Evolutionary conservation across 345 rosid genomes (phyloP), one percentile per base, ranked within the genome.

Genomic region (Eucalyptus marginata): DNA sequence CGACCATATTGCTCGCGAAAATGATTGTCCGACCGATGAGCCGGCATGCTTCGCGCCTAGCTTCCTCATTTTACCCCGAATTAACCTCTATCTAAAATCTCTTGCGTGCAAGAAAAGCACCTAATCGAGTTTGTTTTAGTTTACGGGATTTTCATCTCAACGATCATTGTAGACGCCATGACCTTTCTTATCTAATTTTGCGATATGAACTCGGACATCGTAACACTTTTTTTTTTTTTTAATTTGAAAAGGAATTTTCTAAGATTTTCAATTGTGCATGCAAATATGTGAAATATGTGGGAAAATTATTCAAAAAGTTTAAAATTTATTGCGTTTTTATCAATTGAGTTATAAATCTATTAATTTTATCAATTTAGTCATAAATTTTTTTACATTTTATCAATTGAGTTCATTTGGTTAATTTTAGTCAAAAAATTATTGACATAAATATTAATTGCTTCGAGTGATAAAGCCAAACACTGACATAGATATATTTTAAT

Each of bases 111-210:
- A 27, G 68, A 62, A 62, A 62, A 62, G 8, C 31, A 6, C 68
- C 16, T 5, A 29, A 13, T 29, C 8, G 1, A 13, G 17, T 62
- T 59, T 62, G 8, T 62, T 62, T 6, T 6, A 12, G 0, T 13
- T 12, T 1, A 62, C 0, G 1, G 7, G 4, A 68, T 31, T 68
- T 33, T 68, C 44, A 33, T 33, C 3, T 62, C 1, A 31, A 0
- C 2, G 0, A 16, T 66, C 5, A 3, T 0, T 66, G 12, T 1
- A 8, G 0, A 36, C 3, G 12, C 3, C 4, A 2, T 31, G 6
- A 66, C 0, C 1, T 68, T 33, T 3, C 0, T 4, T 18, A 0
- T 16, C 5, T 68, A 17, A 0, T 36, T 18, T 18, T 31, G 44
- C 2, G 20, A 68, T 33, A 0, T 17, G 1, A 33, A 33, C 24